Conservation (phyloP, 495 filamentous ascomycete species). For the Tuber aestivum region DNA sequence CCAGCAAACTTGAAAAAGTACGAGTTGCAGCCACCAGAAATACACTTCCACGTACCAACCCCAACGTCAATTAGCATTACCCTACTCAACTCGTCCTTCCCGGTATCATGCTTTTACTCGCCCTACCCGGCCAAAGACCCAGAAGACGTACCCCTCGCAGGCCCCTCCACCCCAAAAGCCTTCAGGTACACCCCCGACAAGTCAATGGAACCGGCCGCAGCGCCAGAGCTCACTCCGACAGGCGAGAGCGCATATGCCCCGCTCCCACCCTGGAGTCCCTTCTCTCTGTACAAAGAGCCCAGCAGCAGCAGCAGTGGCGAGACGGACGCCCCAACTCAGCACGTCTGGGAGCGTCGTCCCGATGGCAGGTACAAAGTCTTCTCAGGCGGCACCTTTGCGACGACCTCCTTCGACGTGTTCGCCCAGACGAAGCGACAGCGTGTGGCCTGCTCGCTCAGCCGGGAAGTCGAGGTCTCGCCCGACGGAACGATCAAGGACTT, state of each 20-base stretch:
- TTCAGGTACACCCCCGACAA: background rate
- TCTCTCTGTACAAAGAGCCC: background rate
- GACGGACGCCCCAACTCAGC: background rate
- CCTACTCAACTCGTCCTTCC: conserved; percentile 18
- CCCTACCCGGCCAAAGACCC: conserved; percentile 1
- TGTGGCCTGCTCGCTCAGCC: conserved; percentile 21
- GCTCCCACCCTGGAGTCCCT: conserved; percentile 7
- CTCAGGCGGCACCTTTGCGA: conserved; percentile 14
- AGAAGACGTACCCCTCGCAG: background rate
- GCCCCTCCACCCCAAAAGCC: background rate
- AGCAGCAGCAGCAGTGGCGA: background rate
- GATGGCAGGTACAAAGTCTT: background rate
- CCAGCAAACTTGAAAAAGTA: background rate
- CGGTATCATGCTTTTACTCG: background rate
- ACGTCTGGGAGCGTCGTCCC: background rate
- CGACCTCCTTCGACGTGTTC: conserved; percentile 32
- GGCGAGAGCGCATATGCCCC: background rate
- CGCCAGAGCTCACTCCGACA: background rate
- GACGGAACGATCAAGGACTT: conserved; percentile 15
- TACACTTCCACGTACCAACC: conserved; percentile 19
- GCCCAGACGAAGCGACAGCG: conserved; percentile 21
- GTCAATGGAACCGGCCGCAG: background rate
- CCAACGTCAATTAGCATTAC: conserved; percentile 25
- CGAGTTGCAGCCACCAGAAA: conserved; percentile 22
- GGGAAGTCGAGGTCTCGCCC: conserved; percentile 30